Conservation (phyloP, 805 yeast genomes). For the Kazachstania taianensis region DNA sequence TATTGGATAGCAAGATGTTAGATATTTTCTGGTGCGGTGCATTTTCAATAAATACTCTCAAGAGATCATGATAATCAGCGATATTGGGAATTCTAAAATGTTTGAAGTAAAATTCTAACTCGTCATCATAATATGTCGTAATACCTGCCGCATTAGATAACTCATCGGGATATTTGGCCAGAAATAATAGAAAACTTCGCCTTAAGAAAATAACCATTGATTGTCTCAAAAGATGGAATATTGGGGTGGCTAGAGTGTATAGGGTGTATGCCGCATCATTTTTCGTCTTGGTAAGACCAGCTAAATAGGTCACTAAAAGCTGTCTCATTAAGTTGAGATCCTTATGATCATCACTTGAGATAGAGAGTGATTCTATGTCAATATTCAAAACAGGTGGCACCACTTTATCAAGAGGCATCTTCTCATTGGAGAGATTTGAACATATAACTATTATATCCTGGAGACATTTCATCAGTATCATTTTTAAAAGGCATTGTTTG, state of each 20-base stretch:
- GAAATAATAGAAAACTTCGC: slow-evolving; percentile 11
- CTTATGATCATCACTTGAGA: no score
- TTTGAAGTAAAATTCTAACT: slow-evolving; percentile 1
- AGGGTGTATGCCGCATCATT: no score
- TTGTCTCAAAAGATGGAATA: slow-evolving; percentile 1
- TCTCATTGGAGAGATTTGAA: no score
- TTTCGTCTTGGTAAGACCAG: no score
- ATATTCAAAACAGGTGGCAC: no score
- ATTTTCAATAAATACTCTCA: neutral
- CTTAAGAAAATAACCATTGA: slow-evolving; percentile 15
- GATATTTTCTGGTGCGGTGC: neutral
- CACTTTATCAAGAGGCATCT: no score
- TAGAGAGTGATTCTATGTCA: no score
- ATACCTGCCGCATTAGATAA: neutral
- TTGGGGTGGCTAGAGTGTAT: no score
- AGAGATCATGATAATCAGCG: neutral
- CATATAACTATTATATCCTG: no score
- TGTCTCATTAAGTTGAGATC: no score
- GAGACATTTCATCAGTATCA: slow-evolving; percentile 8
- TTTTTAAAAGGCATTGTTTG: slow-evolving; percentile 1
- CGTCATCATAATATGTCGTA: neutral
- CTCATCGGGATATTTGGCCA: slow-evolving; percentile 9
- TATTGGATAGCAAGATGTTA: neutral
- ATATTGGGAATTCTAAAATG: neutral
- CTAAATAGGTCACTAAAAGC: no score